Evolutionary conservation across 2,329 filamentous ascomycete genomes (phyloP), one percentile per base, ranked within the genome.

Genomic region (Nigrospora osmanthi): DNA sequence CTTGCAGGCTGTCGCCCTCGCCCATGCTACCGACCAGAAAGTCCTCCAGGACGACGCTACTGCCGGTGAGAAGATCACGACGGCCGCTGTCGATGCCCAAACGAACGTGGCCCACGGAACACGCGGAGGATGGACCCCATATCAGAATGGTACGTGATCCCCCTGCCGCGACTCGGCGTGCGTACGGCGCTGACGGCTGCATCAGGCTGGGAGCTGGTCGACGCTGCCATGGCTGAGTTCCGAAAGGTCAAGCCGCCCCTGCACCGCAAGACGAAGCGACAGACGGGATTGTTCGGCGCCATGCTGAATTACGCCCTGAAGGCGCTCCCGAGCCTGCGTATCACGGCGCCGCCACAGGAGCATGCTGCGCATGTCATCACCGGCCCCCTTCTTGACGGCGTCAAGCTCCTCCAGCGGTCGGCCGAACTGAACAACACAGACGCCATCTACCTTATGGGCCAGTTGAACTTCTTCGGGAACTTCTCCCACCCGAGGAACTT

Each of bases 381-480:
- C 39, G 69, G 71, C 0, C 67, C 70, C 31, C 65, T 80, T 6
- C 57, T 69, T 19, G 71, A 73, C 30, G 76, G 76, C 6, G 72
- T 79, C 19, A 65, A 65, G 44, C 63, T 78, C 17, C 69, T 81
- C 16, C 67, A 79, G 49, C 65, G 73, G 46, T 73, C 77, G 1
- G 72, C 75, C 13, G 63, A 65, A 14, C 66, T 72, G 49, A 78
- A 79, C 52, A 81, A 89, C 59, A 77, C 87, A 2, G 90, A 98
- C 62, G 93, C 93, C 6, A 79, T 97, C 38, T 95, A 85, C 59
- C 72, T 95, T 14, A 75, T 98, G 19, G 93, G 88, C 15, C 88
- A 98, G 62, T 84, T 98, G 76, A 95, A 94, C 70, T 97, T 97
- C 66, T 89, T 93, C 58, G 93, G 93, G 61, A 96, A 97, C 65